phyloP scores from a whole-genome alignment of 2,329 filamentous ascomycete genomes.

The Microsporum ferrugineum region DNA sequence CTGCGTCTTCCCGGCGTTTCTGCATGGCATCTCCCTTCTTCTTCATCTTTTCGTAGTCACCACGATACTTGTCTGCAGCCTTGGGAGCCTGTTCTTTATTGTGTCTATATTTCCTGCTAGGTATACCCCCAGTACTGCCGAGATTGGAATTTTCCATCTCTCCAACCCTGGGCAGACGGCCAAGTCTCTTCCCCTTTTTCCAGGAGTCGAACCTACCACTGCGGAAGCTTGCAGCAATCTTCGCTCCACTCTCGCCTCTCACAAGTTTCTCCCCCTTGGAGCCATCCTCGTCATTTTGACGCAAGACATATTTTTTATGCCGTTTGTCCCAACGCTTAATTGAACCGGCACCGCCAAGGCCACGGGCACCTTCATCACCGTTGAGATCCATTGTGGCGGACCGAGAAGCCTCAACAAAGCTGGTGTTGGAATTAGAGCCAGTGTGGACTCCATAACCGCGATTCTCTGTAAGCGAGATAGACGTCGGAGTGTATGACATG shows the following conservation, averaged over 20 bases:
- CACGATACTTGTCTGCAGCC: slow-evolving; percentile 80
- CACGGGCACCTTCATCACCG: slow-evolving; percentile 71
- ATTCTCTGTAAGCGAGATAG: slow-evolving; percentile 72
- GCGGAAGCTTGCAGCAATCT: slow-evolving; percentile 88
- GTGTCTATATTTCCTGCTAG: slow-evolving; percentile 63
- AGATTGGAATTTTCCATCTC: slow-evolving; percentile 54
- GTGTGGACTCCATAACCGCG: slow-evolving; percentile 88
- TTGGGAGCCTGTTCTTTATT: slow-evolving; percentile 81
- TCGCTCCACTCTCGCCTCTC: slow-evolving; percentile 80
- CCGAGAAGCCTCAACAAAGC: slow-evolving; percentile 81
- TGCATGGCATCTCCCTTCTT: slow-evolving; percentile 78
- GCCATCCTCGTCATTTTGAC: slow-evolving; percentile 89
- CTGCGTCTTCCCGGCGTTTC: slow-evolving; percentile 44
- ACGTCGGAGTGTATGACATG: slow-evolving; percentile 88
- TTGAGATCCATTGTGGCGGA: slow-evolving; percentile 82
- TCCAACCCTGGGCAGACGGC: slow-evolving; percentile 66
- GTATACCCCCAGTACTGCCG: slow-evolving; percentile 22
- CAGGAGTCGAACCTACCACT: slow-evolving; percentile 88
- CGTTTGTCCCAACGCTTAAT: slow-evolving; percentile 95
- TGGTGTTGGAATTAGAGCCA: slow-evolving; percentile 49
- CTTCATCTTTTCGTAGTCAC: slow-evolving; percentile 83
- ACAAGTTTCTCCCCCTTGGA: slow-evolving; percentile 66
- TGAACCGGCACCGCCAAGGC: slow-evolving; percentile 65
- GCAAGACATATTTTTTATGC: slow-evolving; percentile 83
- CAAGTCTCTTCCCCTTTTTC: slow-evolving; percentile 75